Base-by-base conservation (phyloP, 352 stramenopile species). In the Pythium sp. region DNA sequence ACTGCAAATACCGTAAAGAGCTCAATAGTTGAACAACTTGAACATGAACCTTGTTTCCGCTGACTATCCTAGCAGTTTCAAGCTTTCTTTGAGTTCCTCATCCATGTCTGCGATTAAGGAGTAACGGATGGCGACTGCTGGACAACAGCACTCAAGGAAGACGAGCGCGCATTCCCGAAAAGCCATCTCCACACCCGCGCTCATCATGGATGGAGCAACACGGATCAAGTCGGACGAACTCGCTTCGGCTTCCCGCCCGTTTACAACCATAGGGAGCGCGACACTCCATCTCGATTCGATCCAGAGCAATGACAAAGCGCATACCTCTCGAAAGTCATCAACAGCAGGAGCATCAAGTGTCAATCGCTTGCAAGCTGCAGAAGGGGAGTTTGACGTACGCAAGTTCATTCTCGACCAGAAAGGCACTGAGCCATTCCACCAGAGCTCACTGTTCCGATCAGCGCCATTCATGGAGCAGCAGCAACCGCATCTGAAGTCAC, bases 321-420 rank as follows among this genome's bases (percentile, higher is more conserved):
- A 46, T 28, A 36, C 46, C 4, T 58, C 14, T 32, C 71, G 38
- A 20, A 59, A 51, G 34, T n/a, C 51, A 63, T 18, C 62, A 18
- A 36, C 68, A 3, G 65, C 24, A 41, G 24, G 49, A 2, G 1
- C 22, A 26, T 30, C 20, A 1, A 62, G 59, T 2, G 6, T 7
- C 26, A 32, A 7, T 20, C 38, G 36, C 0, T n/a, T 61, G 41
- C 38, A 72, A 18, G 6, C 62, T 6, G 15, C 46, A 18, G 43
- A 61, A 15, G 58, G 67, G 14, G 79, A 87, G 28, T 92, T 92
- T 28, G 77, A 92, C 30, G 82, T 91, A 28, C 79, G 71, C 58
- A 82, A 85, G 54, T 90, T 92, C 49, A 63, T 92, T 3, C 57
- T 91, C 3, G 71, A 91, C 38, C 82, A 94, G 64, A 91, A 91